Evolutionary conservation across 2,329 filamentous ascomycete species (phyloP).

Genomic region (Hymenoscyphus albidus): DNA sequence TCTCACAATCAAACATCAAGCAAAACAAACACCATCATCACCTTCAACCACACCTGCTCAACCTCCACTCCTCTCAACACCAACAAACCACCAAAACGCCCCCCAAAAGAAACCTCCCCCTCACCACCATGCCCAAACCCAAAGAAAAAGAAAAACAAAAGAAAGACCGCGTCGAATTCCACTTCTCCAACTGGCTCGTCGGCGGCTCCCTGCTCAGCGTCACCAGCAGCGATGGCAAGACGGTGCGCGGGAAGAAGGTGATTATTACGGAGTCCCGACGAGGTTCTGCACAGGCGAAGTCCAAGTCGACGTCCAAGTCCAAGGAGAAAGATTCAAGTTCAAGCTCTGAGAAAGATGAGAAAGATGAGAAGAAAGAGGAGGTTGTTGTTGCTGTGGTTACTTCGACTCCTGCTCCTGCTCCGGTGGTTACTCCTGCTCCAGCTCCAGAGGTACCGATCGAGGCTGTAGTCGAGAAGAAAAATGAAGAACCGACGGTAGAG

Average conservation of each 20-base stretch:
- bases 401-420: not conserved
- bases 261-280: not conserved
- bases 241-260: not conserved
- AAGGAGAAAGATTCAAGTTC: too few relatives aligned
- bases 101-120: not conserved
- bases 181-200: not conserved
- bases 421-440: not conserved
- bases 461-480: not conserved
- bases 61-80: not conserved
- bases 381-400: not conserved
- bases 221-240: not conserved
- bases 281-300: not conserved
- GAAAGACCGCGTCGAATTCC: not conserved
- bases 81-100: not conserved
- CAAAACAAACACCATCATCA: not conserved
- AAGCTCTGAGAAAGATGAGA: not conserved
- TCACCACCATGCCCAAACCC: not conserved
- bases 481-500: not conserved
- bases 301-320: not conserved
- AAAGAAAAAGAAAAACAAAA: not conserved
- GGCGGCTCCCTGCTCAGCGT: constrained; percentile 1
- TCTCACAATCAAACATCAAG: too few relatives aligned
- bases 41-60: not conserved
- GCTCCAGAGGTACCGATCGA: not conserved
- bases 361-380: not conserved